These are phyloP conservation scores for Hura crepitans DNA, from an alignment of 441 rosid species.

Conservation along the genomic window DNA sequence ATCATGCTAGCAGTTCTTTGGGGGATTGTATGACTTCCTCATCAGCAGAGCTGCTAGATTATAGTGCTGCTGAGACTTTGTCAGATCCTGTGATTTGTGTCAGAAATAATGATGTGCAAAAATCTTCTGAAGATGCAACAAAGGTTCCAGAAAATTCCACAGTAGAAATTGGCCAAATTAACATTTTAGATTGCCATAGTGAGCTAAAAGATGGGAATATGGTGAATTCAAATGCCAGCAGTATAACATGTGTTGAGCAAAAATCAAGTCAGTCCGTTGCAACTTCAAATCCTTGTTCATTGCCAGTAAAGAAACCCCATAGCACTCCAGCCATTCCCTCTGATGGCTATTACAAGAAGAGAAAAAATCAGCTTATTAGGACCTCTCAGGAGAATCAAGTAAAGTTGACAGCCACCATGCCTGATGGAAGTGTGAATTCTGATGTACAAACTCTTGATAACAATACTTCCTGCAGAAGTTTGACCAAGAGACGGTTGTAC, in stretches of 20 bases:
- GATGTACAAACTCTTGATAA: slow-evolving; percentile 36
- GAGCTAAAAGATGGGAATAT: slow-evolving; percentile 38
- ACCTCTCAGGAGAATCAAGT: slow-evolving; percentile 43
- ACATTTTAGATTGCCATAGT: slow-evolving; percentile 35
- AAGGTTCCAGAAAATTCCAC: slow-evolving; percentile 34
- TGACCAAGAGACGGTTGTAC: slow-evolving; percentile 36
- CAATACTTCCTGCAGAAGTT: slow-evolving; percentile 38
- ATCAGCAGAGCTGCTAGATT: slow-evolving; percentile 36
- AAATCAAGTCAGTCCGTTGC: slow-evolving; percentile 88
- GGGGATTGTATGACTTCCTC: slow-evolving; percentile 38
- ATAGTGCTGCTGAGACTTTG: slow-evolving; percentile 38
- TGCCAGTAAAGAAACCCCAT: slow-evolving; percentile 32
- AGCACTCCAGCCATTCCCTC: slow-evolving; percentile 37
- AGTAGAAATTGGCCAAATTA: slow-evolving; percentile 35
- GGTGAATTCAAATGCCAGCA: slow-evolving; percentile 41
- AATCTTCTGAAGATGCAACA: slow-evolving; percentile 38
- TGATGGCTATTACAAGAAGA: slow-evolving; percentile 77
- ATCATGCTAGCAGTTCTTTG: slow-evolving; percentile 29
- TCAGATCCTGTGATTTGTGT: slow-evolving; percentile 31
- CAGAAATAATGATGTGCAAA: slow-evolving; percentile 37
- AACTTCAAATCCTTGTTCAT: slow-evolving; percentile 39
- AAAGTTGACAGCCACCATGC: slow-evolving; percentile 28
- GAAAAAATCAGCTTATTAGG: slow-evolving; percentile 80
- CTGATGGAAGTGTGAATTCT: slow-evolving; percentile 36
- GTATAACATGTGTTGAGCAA: slow-evolving; percentile 59